Conservation (phyloP, 2,329 filamentous ascomycete genomes). For the Cryphonectria radicalis region DNA sequence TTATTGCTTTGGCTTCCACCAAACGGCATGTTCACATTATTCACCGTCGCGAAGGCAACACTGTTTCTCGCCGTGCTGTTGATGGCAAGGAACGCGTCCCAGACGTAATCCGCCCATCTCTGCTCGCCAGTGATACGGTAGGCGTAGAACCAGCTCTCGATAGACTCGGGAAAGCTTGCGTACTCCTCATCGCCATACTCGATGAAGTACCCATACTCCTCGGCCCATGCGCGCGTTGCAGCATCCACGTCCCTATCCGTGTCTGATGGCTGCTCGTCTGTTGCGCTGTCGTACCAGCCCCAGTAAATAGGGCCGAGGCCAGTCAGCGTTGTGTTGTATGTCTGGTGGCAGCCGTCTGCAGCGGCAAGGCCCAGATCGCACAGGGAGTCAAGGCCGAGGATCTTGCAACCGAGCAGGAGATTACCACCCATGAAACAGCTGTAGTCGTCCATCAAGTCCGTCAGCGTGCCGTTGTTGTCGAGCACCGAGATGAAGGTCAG, state of each 20-base stretch:
- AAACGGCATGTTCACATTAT: slow-evolving; percentile 23
- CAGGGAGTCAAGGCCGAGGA: slow-evolving; percentile 8
- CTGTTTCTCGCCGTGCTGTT: slow-evolving; percentile 22
- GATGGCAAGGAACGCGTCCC: slow-evolving; percentile 19
- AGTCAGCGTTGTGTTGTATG: slow-evolving; percentile 23
- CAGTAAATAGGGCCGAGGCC: slow-evolving; percentile 17
- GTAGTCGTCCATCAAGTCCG: slow-evolving; percentile 22
- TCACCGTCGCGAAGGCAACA: slow-evolving; percentile 19
- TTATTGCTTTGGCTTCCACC: slow-evolving; percentile 21
- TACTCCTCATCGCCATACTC: slow-evolving; percentile 18
- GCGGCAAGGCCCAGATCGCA: slow-evolving; percentile 21
- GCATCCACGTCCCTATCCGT: slow-evolving; percentile 17
- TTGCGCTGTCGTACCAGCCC: slow-evolving; percentile 19
- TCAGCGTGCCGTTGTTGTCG: slow-evolving; percentile 19
- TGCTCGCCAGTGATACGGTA: slow-evolving; percentile 21
- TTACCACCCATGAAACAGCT: slow-evolving; percentile 21
- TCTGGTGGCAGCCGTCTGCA: slow-evolving; percentile 22
- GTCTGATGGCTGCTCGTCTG: slow-evolving; percentile 16
- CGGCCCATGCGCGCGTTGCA: slow-evolving; percentile 17
- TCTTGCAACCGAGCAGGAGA: slow-evolving; percentile 21
- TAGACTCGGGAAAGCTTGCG: slow-evolving; percentile 19
- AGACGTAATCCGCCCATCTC: slow-evolving; percentile 21
- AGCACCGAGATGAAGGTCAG: slow-evolving; percentile 22
- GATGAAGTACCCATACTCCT: slow-evolving; percentile 20
- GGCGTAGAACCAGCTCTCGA: slow-evolving; percentile 25